Evolutionary conservation across 2,329 filamentous ascomycete genomes (phyloP).

Genomic region (Aspergillus ruber): DNA sequence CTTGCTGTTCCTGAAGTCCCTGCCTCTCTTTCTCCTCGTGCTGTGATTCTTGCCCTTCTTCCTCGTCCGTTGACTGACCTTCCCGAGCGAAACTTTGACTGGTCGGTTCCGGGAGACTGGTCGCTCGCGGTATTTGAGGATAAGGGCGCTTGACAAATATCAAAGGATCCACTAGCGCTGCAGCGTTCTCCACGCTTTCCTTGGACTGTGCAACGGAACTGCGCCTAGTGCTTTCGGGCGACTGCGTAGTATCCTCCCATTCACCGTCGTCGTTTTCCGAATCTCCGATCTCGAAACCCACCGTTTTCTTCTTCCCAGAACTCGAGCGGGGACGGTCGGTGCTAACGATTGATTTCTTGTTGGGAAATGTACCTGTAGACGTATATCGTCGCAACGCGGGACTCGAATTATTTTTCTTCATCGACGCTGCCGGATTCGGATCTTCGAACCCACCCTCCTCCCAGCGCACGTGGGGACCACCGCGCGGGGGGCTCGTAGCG

Average conservation of each 20-base stretch:
- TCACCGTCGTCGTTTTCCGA: slow-evolving; percentile 41
- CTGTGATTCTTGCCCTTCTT: slow-evolving; percentile 10
- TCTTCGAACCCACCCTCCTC: slow-evolving; percentile 38
- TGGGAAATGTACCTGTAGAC: slow-evolving; percentile 21
- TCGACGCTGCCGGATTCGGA: slow-evolving; percentile 28
- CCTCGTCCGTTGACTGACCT: slow-evolving; percentile 15
- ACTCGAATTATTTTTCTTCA: slow-evolving; percentile 43
- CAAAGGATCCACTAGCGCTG: slow-evolving; percentile 33
- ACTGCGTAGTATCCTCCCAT: slow-evolving; percentile 45
- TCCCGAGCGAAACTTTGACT: slow-evolving; percentile 25
- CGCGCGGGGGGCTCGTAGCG: slow-evolving; percentile 33
- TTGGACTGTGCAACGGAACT: slow-evolving; percentile 36
- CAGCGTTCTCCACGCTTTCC: slow-evolving; percentile 27
- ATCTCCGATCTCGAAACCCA: slow-evolving; percentile 41
- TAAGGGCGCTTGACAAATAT: slow-evolving; percentile 37
- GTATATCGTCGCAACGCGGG: slow-evolving; percentile 35
- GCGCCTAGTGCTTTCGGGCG: slow-evolving; percentile 41
- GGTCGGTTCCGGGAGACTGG: slow-evolving; percentile 34
- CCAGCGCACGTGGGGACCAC: slow-evolving; percentile 33
- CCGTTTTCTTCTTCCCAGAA: slow-evolving; percentile 39
- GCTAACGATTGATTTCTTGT: slow-evolving; percentile 35
- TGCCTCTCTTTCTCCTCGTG: slow-evolving; percentile 12
- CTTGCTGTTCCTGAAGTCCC: slow-evolving; percentile 5
- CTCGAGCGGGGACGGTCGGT: slow-evolving; percentile 28
- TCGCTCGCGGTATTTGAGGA: slow-evolving; percentile 32